phyloP scores from a whole-genome alignment of 2,329 filamentous ascomycete genomes.

The Arthrobotrys megalospora region DNA sequence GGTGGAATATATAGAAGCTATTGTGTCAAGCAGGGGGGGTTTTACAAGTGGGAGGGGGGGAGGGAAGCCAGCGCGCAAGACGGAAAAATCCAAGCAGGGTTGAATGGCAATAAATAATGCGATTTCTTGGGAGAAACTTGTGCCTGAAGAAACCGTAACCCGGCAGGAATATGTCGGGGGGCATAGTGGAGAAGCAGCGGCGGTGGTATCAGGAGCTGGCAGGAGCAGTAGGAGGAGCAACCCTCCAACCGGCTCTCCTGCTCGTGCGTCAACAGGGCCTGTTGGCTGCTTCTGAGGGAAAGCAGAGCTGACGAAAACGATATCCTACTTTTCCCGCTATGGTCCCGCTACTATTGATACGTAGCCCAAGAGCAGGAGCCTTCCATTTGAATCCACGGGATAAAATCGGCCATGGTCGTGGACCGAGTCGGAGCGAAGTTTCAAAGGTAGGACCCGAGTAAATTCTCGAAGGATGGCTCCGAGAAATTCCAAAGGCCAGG shows the following conservation, averaged over 20 bases:
- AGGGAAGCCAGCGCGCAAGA: slow-evolving; percentile 38
- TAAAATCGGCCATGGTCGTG: slow-evolving; percentile 48
- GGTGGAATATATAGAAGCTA: slow-evolving; percentile 57
- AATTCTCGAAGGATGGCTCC: slow-evolving; percentile 59
- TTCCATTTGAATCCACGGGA: slow-evolving; percentile 50
- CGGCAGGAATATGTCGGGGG: slow-evolving; percentile 35
- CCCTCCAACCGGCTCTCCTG: slow-evolving; percentile 28
- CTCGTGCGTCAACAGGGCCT: slow-evolving; percentile 58
- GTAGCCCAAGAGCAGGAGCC: slow-evolving; percentile 29
- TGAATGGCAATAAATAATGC: slow-evolving; percentile 49
- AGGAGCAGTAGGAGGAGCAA: slow-evolving; percentile 30
- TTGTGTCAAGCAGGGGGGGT: slow-evolving; percentile 36
- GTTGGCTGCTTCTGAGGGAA: slow-evolving; percentile 33
- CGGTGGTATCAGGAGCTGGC: slow-evolving; percentile 40
- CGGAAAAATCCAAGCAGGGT: slow-evolving; percentile 61
- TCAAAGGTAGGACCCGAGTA: slow-evolving; percentile 49
- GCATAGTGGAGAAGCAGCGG: slow-evolving; percentile 35
- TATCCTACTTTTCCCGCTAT: slow-evolving; percentile 48
- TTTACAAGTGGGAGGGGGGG: slow-evolving; percentile 24
- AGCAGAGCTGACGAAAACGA: slow-evolving; percentile 17
- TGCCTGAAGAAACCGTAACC: slow-evolving; percentile 27
- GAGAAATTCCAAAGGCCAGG: slow-evolving; percentile 58
- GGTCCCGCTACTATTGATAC: slow-evolving; percentile 36
- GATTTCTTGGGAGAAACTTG: slow-evolving; percentile 34
- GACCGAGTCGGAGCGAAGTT: slow-evolving; percentile 56